Evolutionary conservation across 441 rosid species (phyloP).

Genomic region (Adansonia grandidieri): DNA sequence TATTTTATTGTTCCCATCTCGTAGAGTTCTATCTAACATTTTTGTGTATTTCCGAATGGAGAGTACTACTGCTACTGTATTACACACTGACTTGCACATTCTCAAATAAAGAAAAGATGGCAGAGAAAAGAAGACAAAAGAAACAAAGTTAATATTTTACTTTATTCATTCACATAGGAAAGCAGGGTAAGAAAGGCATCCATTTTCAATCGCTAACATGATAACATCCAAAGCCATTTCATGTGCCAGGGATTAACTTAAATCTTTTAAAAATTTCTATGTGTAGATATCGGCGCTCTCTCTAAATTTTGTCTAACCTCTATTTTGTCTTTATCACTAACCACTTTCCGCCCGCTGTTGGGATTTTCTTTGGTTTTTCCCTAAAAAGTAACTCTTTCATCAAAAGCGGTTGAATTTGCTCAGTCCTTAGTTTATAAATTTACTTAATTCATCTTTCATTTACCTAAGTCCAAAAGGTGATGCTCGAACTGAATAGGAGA

Average conservation of each 20-base stretch:
- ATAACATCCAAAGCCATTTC: background rate
- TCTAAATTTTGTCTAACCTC: background rate
- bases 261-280: background rate
- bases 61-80: background rate
- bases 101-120: background rate
- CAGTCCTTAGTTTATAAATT: background rate
- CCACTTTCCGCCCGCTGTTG: background rate
- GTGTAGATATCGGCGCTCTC: background rate
- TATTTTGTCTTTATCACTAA: background rate
- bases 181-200: background rate
- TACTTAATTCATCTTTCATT: background rate
- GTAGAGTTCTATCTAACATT: background rate
- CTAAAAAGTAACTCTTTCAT: background rate
- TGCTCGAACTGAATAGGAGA: background rate
- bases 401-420: background rate
- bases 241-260: background rate
- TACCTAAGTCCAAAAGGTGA: background rate
- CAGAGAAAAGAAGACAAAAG: constrained; percentile 1
- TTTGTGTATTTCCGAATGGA: background rate
- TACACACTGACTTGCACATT: background rate
- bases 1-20: background rate
- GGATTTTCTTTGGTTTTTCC: background rate
- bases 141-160: background rate
- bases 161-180: background rate
- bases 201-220: background rate